These are phyloP conservation scores for Coffea eugenioides DNA, from an alignment of 257 asterid genomes.

Conservation along the genomic window DNA sequence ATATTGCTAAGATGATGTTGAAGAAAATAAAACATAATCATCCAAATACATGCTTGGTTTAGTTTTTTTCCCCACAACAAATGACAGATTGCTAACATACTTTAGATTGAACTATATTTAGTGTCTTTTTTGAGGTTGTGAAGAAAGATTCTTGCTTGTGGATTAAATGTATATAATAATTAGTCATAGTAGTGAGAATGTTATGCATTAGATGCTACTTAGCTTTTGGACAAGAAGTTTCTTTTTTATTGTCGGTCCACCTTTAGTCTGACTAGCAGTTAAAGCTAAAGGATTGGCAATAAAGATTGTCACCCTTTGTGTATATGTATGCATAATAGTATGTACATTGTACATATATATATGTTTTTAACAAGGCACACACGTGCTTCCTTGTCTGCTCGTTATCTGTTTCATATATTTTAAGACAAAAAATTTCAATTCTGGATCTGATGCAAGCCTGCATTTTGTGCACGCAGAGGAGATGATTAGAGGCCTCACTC, in stretches of 20 bases:
- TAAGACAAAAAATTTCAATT: not conserved
- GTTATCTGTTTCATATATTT: not conserved
- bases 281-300: not conserved
- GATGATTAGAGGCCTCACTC: slow-evolving; percentile 86
- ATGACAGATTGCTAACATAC: too few relatives aligned
- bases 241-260: not conserved
- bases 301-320: not conserved
- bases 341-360: not conserved
- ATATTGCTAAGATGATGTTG: too few relatives aligned
- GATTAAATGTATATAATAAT: not conserved
- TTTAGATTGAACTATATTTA: too few relatives aligned
- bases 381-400: not conserved
- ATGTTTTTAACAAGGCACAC: not conserved
- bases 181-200: not conserved
- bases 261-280: not conserved
- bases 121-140: not conserved
- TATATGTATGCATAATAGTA: too few relatives aligned
- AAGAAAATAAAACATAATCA: too few relatives aligned
- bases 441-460: slow-evolving; percentile 22
- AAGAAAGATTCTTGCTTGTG: not conserved
- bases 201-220: not conserved
- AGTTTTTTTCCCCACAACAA: too few relatives aligned
- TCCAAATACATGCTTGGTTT: too few relatives aligned
- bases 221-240: not conserved
- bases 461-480: slow-evolving; percentile 50